Base-by-base conservation (phyloP, 148 eudicot genomes). In the Dianthus caryophyllus region DNA sequence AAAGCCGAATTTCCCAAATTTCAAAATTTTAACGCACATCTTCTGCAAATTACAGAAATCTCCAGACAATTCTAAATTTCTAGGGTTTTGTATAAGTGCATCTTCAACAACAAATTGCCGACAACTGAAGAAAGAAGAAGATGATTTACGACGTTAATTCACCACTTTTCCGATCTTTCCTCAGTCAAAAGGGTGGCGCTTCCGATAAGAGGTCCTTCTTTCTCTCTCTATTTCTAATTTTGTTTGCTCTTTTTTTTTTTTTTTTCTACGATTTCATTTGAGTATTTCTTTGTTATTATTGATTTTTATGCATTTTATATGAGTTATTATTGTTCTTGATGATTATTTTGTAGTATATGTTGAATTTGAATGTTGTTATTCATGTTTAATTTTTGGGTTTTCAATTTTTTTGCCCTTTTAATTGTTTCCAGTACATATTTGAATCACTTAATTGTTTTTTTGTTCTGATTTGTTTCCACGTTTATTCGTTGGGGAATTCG, bases 81-180 rank as follows among this genome's bases (percentile, higher is more conserved):
- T 53, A 53, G 58, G 58, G 58, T 53, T 53, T 53, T n/a, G n/a
- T n/a, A n/a, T n/a, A n/a, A n/a, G n/a, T n/a, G n/a, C 57, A n/a
- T 22, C 14, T 2, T 9, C 29, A 9, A 1, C 26, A 25, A 52
- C 0, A 52, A 52, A 5, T 5, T 10, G 57, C 26, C 26, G 57
- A n/a, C n/a, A n/a, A 9, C 5, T 5, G 7, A 33, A 59, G 11
- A 59, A 36, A 22, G 6, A 22, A 5, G 54, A 67, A 20, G n/a
- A 81, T 85, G 90, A 85, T 85, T 9, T 85, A 85, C 85, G 90
- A 85, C 87, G 87, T 85, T 11, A 83, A 79, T 20, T 85, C 90
- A 0, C 80, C 78, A 21, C 85, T 85, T 36, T 85, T 85, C 75
- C 77, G 90, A 14, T 85, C 87, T 20, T 85, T 85, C 80, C 87